Base-by-base conservation (phyloP, 192 early-diverging fungal species). In the Podila verticillata region DNA sequence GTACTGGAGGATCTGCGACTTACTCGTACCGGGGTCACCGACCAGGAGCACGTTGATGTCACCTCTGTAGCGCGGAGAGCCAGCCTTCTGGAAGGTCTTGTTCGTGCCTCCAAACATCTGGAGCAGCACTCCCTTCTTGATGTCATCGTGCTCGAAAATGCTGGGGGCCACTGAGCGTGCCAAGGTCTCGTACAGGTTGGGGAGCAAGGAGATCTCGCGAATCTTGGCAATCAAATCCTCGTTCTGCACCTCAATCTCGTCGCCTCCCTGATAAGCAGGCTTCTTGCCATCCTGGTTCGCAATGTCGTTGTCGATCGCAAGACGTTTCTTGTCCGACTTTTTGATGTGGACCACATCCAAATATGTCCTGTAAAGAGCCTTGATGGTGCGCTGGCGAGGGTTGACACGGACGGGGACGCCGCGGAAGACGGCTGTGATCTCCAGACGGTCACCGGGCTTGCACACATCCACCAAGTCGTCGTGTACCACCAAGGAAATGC, bases 61-160 rank as follows among this genome's bases (percentile, higher is more conserved):
- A 26, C 96, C 96, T 70, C 97, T 83, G 78, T 83, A 75, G 4
- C 88, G 83, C 15, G 93, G 93, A 7, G 91, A 87, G 20, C 93
- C 93, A 47, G 87, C 87, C 64, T 86, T 90, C 12, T 78, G 82
- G 66, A 91, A 87, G 69, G 89, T 90, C 87, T 98, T 98, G 84
- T 95, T 92, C 28, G 94, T 90, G 10, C 97, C 98, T 61, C 98
- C 98, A 89, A 99, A 98, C 60, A 99, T 85, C 79, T 98, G 97
- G 73, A 99, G 81, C 44, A 99, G 81, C 32, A 97, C 91, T 5
- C 96, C 98, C 81, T 97, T 96, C 86, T 99, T 99, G n/a, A 98
- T 95, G 83, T 98, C 96, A 34, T 98, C 95, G 85, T 98, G 88
- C 74, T 96, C 97, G 68, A 89, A 97, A 73, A 99, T 97, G 65